Base-by-base conservation (phyloP, 2,329 filamentous ascomycete genomes). In the Monilinia laxa region DNA sequence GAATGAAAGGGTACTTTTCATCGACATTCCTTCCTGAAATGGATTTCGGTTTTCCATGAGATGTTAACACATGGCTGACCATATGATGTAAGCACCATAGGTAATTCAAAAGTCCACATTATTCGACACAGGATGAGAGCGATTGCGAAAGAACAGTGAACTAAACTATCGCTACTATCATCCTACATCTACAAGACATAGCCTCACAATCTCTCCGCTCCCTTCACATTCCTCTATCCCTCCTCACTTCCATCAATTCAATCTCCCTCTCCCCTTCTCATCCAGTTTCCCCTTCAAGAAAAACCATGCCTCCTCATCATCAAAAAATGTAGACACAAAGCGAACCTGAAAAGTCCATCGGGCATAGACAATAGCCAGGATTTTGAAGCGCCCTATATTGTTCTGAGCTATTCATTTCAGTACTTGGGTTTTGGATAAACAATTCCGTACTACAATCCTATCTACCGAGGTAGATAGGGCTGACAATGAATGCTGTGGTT, bases 261-360 rank as follows among this genome's bases (percentile, higher is more conserved):
- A 9, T n/a, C n/a, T n/a, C 3, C 25, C 28, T 12, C 12, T n/a
- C 31, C 31, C 2, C 10, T 4, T 1, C 20, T 4, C 2, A 20
- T 7, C 12, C n/a, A 14, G 11, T 20, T n/a, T 9, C 6, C 20
- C 0, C 20, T 4, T 38, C 28, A 9, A 9, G 31, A 35, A 35
- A 35, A 35, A 35, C 40, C 40, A 42, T 16, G 2, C 40, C 40
- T 42, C 40, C 4, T 16, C 40, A 14, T 16, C 11, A 7, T 25
- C 49, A 25, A 6, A 51, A 23, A 38, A 51, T 62, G 47, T 62
- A 62, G 58, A 62, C 58, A 62, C 58, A 62, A 62, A 62, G 58
- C 58, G 58, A 62, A 62, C 45, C 58, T 62, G 58, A 62, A 38
- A 38, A 51, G 58, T 38, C 58, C 58, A 62, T 62, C 58, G 58